Percentiles rank a stretch among this genome's conserved stretches.
Evolutionary conservation across 1,284 basidiomycete species (phyloP).

Genomic region (Hemileia vastatrix): DNA sequence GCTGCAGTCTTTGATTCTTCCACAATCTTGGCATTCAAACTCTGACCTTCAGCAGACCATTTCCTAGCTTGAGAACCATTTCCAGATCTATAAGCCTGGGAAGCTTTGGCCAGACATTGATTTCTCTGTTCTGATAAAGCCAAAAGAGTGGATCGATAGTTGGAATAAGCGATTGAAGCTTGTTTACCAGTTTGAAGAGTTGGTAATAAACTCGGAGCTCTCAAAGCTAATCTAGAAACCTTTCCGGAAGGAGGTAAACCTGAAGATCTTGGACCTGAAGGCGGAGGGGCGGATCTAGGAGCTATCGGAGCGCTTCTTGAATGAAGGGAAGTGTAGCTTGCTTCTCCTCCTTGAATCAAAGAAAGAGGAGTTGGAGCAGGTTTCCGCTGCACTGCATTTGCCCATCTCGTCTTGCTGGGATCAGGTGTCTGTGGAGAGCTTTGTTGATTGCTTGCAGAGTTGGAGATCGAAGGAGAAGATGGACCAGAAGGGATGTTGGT

Average conservation of each 20-base stretch:
- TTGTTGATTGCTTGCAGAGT: neutral
- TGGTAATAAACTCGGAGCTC: conserved; percentile 70
- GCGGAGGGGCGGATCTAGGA: neutral
- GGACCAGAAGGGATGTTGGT: neutral
- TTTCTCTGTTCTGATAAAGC: conserved; percentile 87
- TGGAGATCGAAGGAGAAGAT: neutral
- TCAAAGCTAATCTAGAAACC: conserved; percentile 52
- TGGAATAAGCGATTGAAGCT: conserved; percentile 71
- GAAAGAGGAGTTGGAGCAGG: conserved; percentile 23
- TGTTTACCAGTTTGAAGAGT: conserved; percentile 73
- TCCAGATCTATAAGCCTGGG: conserved; percentile 85
- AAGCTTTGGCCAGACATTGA: conserved; percentile 84
- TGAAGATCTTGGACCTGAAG: neutral
- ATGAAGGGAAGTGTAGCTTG: neutral
- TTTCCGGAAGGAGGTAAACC: neutral
- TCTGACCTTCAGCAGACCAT: conserved; percentile 84
- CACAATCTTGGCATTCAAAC: conserved; percentile 78
- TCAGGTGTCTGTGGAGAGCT: too few species aligned
- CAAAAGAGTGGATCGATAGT: conserved; percentile 71
- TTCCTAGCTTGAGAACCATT: conserved; percentile 90
- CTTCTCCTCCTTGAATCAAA: conserved; percentile 14
- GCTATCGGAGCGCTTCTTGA: neutral
- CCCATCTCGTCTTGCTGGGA: too few species aligned
- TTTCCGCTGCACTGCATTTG: too few species aligned
- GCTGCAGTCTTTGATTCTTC: conserved; percentile 73